These are phyloP conservation scores for Gnaphalium uliginosum DNA, from an alignment of 129 eudicot species.

Conservation along the genomic window DNA sequence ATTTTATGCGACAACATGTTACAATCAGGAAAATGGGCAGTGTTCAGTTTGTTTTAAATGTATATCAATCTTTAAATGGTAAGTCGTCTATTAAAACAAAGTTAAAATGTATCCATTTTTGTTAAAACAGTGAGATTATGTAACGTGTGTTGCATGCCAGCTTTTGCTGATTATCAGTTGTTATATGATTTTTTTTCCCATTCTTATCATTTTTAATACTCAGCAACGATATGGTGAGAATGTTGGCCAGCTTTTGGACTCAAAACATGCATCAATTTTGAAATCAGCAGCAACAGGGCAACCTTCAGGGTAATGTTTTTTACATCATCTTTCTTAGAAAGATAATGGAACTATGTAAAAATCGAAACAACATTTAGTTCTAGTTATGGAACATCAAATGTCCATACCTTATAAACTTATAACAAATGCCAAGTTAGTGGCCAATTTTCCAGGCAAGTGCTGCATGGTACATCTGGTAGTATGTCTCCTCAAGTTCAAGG, in stretches of 20 bases:
- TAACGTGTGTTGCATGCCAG: neutral
- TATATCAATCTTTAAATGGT: neutral
- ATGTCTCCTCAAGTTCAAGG: slow-evolving; percentile 89
- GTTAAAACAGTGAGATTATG: slow-evolving; percentile 6
- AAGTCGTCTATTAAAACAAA: neutral
- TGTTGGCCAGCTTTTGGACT: slow-evolving; percentile 82
- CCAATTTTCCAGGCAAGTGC: slow-evolving; percentile 67
- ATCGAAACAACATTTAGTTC: neutral
- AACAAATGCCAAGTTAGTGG: neutral
- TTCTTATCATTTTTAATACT: slow-evolving; percentile 21
- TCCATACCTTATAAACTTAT: neutral
- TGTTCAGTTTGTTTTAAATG: slow-evolving; percentile 4
- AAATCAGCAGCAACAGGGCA: slow-evolving; percentile 91
- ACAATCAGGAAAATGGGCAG: neutral
- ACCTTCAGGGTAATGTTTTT: slow-evolving; percentile 72
- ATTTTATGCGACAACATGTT: neutral
- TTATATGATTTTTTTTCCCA: slow-evolving; percentile 4
- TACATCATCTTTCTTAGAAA: neutral
- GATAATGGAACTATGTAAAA: neutral
- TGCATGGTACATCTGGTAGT: slow-evolving; percentile 85
- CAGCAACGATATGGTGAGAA: slow-evolving; percentile 84
- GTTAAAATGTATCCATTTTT: neutral
- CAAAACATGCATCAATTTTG: slow-evolving; percentile 79
- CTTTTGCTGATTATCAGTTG: slow-evolving; percentile 11
- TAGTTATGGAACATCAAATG: neutral